phyloP scores from a whole-genome alignment of 495 filamentous ascomycete genomes.

The Neurospora hispaniola region DNA sequence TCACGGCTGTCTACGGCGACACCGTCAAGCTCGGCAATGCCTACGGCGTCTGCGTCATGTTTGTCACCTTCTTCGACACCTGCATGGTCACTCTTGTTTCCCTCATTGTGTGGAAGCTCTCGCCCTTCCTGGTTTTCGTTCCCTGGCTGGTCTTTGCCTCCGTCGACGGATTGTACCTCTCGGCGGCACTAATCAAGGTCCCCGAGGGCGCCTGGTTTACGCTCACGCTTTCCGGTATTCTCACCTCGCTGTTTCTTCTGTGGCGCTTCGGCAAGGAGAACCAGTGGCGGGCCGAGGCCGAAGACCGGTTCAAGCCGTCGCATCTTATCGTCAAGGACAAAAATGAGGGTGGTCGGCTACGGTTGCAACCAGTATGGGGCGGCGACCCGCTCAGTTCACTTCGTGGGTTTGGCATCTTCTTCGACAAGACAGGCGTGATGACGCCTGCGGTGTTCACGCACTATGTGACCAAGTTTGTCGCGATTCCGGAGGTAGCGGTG shows the following conservation, averaged over 20 bases:
- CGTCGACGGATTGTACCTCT: conserved; percentile 56
- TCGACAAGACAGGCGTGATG: conserved; percentile 50
- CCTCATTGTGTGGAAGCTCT: conserved; percentile 55
- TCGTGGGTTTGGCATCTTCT: conserved; percentile 51
- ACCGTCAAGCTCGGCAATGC: conserved; percentile 42
- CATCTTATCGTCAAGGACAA: conserved; percentile 25
- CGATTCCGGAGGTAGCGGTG: conserved; percentile 45
- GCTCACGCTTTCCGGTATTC: conserved; percentile 45
- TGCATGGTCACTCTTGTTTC: conserved; percentile 58
- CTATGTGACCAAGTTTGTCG: conserved; percentile 51
- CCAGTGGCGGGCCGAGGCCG: conserved; percentile 58
- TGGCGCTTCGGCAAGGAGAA: conserved; percentile 69
- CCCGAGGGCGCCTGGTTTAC: conserved; percentile 70
- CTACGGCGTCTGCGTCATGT: conserved; percentile 55
- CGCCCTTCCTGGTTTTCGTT: conserved; percentile 43
- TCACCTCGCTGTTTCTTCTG: conserved; percentile 51
- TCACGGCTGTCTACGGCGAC: conserved; percentile 63
- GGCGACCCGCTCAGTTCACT: conserved; percentile 33
- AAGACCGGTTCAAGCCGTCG: conserved; percentile 44
- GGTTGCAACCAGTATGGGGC: conserved; percentile 33
- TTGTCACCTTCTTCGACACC: conserved; percentile 66
- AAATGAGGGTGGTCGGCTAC: conserved; percentile 13
- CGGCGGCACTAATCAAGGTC: conserved; percentile 56
- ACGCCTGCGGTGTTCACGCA: conserved; percentile 52
- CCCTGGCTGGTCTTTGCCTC: conserved; percentile 52